A percentile compares a stretch with the other conserved stretches of the same genome.
These are phyloP conservation scores for Rhizopogon rudus DNA, from an alignment of 768 basidiomycete species.

Conservation along the genomic window DNA sequence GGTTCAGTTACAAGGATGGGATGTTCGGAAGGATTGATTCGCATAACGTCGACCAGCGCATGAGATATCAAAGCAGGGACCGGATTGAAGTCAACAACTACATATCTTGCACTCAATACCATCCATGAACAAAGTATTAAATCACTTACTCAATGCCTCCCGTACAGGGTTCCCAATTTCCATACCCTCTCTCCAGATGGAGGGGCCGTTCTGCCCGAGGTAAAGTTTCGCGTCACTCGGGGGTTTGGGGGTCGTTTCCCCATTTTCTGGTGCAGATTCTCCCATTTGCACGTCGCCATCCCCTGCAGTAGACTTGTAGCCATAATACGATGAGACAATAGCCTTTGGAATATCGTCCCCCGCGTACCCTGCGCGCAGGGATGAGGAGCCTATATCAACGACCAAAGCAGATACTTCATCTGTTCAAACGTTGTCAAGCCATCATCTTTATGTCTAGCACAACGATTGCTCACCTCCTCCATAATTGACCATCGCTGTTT, in stretches of 20 bases:
- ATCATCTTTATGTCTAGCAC: neutral
- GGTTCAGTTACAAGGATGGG: conserved; percentile 93
- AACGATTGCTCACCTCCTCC: conserved; percentile 63
- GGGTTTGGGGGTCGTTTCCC: conserved; percentile 23
- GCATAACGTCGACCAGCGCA: conserved; percentile 73
- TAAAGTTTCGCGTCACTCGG: conserved; percentile 57
- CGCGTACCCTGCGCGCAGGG: conserved; percentile 92
- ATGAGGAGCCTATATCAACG: conserved; percentile 88
- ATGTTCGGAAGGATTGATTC: conserved; percentile 75
- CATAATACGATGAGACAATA: conserved; percentile 86
- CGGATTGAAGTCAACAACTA: conserved; percentile 75
- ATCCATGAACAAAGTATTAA: neutral
- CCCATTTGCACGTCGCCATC: conserved; percentile 32
- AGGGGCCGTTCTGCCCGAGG: conserved; percentile 85
- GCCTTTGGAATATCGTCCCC: conserved; percentile 96
- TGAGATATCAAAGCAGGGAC: conserved; percentile 69
- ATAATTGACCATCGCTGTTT: conserved; percentile 66
- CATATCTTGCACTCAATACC: neutral
- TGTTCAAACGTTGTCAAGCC: conserved; percentile 22
- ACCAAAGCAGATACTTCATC: conserved; percentile 98
- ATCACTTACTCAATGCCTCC: conserved; percentile 75
- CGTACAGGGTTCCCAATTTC: conserved; percentile 77
- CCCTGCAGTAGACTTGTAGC: conserved; percentile 48
- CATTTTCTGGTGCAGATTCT: conserved; percentile 33
- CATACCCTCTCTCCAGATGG: conserved; percentile 88